Evolutionary conservation across 371 early-diverging fungal species (phyloP).

Genomic region (Syncephalis plumigaleata): DNA sequence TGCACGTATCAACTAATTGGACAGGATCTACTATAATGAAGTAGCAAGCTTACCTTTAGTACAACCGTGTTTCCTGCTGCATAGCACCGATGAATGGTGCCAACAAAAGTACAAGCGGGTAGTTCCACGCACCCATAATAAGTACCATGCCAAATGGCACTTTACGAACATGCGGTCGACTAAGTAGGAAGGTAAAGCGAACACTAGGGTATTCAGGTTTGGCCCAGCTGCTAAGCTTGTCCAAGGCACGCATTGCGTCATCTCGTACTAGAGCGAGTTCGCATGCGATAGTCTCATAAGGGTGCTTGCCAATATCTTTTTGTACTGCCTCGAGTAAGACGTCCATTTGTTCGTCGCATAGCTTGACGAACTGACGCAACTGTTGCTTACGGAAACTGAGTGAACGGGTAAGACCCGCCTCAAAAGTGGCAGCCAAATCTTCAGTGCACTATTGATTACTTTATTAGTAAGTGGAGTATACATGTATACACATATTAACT

Average conservation of each 20-base stretch:
- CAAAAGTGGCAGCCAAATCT: too few relatives aligned
- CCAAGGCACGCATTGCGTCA: slow-evolving; percentile 40
- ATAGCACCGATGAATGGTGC: slow-evolving; percentile 72
- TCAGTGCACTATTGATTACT: slow-evolving; percentile 13
- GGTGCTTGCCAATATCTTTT: slow-evolving; percentile 47
- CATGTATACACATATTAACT: too few relatives aligned
- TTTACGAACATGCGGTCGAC: slow-evolving; percentile 1
- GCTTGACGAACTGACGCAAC: slow-evolving; percentile 34
- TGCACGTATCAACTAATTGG: too few relatives aligned
- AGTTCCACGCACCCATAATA: slow-evolving; percentile 77
- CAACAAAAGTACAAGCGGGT: slow-evolving; percentile 54
- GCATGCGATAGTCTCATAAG: slow-evolving; percentile 22
- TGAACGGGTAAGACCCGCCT: slow-evolving; percentile 31
- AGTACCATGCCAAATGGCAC: slow-evolving; percentile 62
- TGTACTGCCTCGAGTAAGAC: slow-evolving; percentile 39
- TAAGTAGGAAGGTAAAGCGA: background rate
- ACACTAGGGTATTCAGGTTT: slow-evolving; percentile 13
- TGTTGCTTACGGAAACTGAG: slow-evolving; percentile 53
- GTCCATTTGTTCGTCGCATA: slow-evolving; percentile 46
- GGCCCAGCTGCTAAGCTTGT: slow-evolving; percentile 34
- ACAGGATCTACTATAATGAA: too few relatives aligned
- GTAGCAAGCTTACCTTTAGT: slow-evolving; percentile 24
- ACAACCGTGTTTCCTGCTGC: slow-evolving; percentile 76
- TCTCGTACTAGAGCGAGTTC: slow-evolving; percentile 43
- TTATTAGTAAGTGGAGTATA: slow-evolving; percentile 4